These are phyloP conservation scores for Gentiana dahurica DNA, from an alignment of 257 asterid species.

Conservation along the genomic window DNA sequence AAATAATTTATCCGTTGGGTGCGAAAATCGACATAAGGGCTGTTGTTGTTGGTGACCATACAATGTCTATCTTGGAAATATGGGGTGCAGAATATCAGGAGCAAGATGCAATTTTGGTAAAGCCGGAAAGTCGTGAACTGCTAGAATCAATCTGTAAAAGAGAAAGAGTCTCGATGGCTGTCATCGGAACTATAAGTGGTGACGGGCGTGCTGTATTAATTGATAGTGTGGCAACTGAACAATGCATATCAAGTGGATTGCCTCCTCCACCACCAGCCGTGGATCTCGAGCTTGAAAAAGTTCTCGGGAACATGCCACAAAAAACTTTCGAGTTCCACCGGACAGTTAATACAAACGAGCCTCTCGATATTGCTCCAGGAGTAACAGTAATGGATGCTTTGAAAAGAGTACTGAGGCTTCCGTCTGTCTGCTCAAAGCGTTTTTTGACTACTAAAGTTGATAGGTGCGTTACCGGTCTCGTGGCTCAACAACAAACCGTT, in stretches of 20 bases:
- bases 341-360: constrained; percentile 31
- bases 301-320: constrained; percentile 96
- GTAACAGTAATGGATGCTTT: constrained; percentile 52
- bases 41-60: constrained; percentile 82
- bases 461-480: constrained; percentile 92
- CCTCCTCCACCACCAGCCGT: constrained; percentile 84
- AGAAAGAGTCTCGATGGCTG: constrained; percentile 92
- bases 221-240: constrained; percentile 52
- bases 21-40: constrained; percentile 84
- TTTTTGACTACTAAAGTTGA: constrained; percentile 92
- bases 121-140: constrained; percentile 57
- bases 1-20: constrained; percentile 73
- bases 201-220: constrained; percentile 62
- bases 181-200: constrained; percentile 75
- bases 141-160: constrained; percentile 66
- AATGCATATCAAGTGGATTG: constrained; percentile 35
- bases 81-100: constrained; percentile 99
- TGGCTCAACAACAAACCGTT: constrained; percentile 97
- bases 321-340: constrained; percentile 79
- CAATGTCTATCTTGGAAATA: constrained; percentile 89
- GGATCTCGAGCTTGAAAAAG: constrained; percentile 94
- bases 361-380: constrained; percentile 83
- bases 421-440: constrained; percentile 81
- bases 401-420: constrained; percentile 77
- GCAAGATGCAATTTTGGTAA: constrained; percentile 95